Base-by-base conservation (phyloP, 2,329 filamentous ascomycete species). In the Fusarium dlaminii region DNA sequence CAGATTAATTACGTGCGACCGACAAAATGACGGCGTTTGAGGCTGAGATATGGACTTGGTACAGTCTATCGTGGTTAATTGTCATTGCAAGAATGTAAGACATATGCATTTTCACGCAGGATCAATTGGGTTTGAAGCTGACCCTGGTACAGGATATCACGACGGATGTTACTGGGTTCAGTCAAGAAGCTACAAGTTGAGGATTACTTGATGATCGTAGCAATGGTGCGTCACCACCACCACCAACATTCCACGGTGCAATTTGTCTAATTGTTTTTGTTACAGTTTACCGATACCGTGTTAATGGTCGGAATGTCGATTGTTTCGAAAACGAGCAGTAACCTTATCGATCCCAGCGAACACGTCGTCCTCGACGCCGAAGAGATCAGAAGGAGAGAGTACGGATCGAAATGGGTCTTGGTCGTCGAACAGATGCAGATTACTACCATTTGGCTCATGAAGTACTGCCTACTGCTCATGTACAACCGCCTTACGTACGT, bases 381-480 rank as follows among this genome's bases (percentile, higher is more conserved):
- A 0, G 83, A 83, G 40, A 84, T 86, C 52, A 75, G 71, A 8
- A 81, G 84, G 37, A 82, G 88, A 55, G 78, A 82, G 2, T 81
- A 79, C 42, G 90, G 90, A 17, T 90, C 88, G 51, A 92, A 92
- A 83, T 87, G 90, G 82, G 89, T 91, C 2, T 83, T 91, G 42
- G 86, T 90, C 14, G 87, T 89, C 6, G 90, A 92, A 73, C 85
- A 91, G 80, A 86, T 87, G 75, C 92, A 93, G 82, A 83, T 91
- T 24, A 82, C 90, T 59, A 86, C 87, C 15, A 87, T 88, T 36
- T 91, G 88, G 86, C 80, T 83, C 0, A 83, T 90, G 72, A 91
- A 91, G 78, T 80, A 83, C 14, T 90, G 89, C 74, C 82, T 91
- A 70, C 77, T 91, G 39, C 80, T 90, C 69, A 86, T 90, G 83